These are phyloP conservation scores for Actinomucor elegans DNA, from an alignment of 371 early-diverging fungal genomes.

Conservation along the genomic window DNA sequence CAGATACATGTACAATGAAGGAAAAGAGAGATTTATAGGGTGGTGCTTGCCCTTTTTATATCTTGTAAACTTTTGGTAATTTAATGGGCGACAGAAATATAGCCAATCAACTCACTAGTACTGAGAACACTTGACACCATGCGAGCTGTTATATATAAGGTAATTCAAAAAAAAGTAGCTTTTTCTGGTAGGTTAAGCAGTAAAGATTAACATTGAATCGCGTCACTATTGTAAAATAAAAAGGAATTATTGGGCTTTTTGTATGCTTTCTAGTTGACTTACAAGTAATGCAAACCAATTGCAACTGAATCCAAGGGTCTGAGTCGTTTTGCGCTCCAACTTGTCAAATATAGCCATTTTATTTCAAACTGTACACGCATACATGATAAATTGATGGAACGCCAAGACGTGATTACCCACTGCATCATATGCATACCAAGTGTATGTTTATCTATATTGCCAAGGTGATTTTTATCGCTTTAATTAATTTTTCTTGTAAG, in stretches of 20 bases:
- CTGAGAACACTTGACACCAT: conserved; percentile 15
- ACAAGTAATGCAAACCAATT: too few relatives aligned
- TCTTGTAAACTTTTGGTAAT: neutral
- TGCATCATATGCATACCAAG: too few relatives aligned
- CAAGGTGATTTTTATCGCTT: too few relatives aligned
- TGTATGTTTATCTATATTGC: too few relatives aligned
- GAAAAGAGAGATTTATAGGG: neutral
- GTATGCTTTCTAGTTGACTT: too few relatives aligned
- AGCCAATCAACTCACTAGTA: neutral
- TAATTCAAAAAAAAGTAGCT: neutral
- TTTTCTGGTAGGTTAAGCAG: neutral
- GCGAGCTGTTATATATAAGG: neutral
- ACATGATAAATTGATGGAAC: too few relatives aligned
- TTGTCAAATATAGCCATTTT: neutral
- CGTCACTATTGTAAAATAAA: neutral
- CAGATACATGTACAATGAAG: neutral
- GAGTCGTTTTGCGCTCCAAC: neutral
- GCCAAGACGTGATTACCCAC: too few relatives aligned
- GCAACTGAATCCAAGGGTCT: neutral
- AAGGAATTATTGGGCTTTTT: too few relatives aligned
- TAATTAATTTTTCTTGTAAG: too few relatives aligned
- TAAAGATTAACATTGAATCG: neutral
- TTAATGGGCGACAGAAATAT: neutral
- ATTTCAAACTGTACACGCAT: neutral
- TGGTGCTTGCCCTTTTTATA: too few relatives aligned